phyloP scores from a whole-genome alignment of 2,329 filamentous ascomycete species.

The Trichoderma gracile region DNA sequence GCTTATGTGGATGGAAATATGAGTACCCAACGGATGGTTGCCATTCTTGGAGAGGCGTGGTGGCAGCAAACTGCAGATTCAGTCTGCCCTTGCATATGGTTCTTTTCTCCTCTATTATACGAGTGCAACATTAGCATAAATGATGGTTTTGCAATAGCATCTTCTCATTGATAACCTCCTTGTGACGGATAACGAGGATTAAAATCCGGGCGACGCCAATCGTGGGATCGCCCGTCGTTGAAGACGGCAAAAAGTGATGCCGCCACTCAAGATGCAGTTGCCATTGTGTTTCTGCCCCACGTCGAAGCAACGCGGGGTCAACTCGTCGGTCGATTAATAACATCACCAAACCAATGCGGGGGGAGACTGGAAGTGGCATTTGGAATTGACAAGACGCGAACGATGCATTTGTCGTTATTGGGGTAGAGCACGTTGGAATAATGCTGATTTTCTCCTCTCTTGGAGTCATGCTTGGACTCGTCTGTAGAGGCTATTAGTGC shows the following conservation, averaged over 20 bases:
- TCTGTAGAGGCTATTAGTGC: not conserved
- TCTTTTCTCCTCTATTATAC: not conserved
- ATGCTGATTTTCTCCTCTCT: not conserved
- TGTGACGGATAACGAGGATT: not conserved
- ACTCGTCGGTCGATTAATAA: not conserved
- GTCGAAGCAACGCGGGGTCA: slow-evolving; percentile 18
- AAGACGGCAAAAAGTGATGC: not conserved
- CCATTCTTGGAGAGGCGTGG: not conserved
- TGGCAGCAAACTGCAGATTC: not conserved
- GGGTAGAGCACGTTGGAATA: slow-evolving; percentile 2
- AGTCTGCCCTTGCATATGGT: not conserved
- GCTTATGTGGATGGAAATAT: not conserved
- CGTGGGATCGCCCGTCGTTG: not conserved
- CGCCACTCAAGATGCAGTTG: not conserved
- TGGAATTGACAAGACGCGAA: not conserved
- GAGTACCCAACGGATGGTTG: not conserved
- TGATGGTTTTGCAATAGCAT: not conserved
- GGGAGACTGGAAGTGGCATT: not conserved
- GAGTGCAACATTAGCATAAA: not conserved
- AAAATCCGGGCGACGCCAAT: not conserved
- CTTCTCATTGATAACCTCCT: not conserved
- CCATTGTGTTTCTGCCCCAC: slow-evolving; percentile 8
- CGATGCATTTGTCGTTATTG: slow-evolving; percentile 12
- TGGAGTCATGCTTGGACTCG: not conserved
- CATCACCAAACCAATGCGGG: not conserved